Conservation (phyloP, 805 yeast species). For the Kodamaea hsintzibuensis region DNA sequence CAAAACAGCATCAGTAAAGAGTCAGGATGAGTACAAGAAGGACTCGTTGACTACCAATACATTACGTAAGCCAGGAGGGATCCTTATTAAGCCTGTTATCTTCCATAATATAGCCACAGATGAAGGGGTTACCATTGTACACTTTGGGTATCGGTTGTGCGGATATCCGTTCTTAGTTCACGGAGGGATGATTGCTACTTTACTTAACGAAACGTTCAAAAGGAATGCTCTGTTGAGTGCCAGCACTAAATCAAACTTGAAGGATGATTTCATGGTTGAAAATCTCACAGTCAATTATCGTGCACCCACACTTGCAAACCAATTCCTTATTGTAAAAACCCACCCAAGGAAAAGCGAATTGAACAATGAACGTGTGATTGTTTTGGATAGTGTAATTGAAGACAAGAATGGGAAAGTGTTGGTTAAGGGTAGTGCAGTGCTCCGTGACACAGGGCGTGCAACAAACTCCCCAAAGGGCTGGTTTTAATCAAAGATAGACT, state of each 20-base stretch:
- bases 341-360: constrained; percentile 25
- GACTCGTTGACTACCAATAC: constrained; percentile 41
- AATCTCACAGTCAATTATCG: constrained; percentile 54
- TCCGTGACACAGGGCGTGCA: constrained; percentile 39
- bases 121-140: constrained; percentile 67
- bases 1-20: constrained; percentile 13
- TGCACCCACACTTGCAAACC: constrained; percentile 77
- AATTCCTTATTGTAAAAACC: constrained; percentile 67
- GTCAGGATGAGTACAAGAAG: constrained; percentile 17
- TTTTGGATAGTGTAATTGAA: constrained; percentile 54
- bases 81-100: constrained; percentile 70
- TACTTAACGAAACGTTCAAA: constrained; percentile 74
- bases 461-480: constrained; percentile 14
- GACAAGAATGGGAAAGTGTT: constrained; percentile 52
- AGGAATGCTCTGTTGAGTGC: constrained; percentile 48
- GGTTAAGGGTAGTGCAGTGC: constrained; percentile 56
- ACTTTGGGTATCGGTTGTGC: constrained; percentile 73
- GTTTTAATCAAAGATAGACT: constrained; percentile 1
- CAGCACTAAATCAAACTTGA: constrained; percentile 32
- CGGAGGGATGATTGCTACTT: constrained; percentile 84
- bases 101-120: constrained; percentile 57
- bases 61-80: constrained; percentile 73
- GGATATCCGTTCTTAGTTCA: constrained; percentile 89
- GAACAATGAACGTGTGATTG: constrained; percentile 34
- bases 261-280: constrained; percentile 44